phyloP scores from a whole-genome alignment of 768 basidiomycete genomes.

The Boletus vinaceobasis region DNA sequence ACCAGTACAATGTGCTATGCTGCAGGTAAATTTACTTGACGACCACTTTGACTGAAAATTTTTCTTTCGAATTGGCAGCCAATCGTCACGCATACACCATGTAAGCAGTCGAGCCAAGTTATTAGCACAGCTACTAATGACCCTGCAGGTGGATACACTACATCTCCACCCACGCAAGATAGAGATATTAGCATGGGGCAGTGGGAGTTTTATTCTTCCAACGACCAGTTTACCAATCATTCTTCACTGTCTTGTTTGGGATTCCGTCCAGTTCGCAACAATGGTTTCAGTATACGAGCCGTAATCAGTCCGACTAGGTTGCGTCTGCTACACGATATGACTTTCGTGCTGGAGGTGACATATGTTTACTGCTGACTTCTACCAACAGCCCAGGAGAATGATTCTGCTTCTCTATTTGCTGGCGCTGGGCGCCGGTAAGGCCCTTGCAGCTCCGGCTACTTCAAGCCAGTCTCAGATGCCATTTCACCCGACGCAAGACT shows the following conservation, averaged over 20 bases:
- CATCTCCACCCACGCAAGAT: neutral
- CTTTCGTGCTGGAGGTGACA: neutral
- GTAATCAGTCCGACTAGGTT: constrained; percentile 5
- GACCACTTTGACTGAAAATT: neutral
- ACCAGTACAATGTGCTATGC: neutral
- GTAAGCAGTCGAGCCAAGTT: no score
- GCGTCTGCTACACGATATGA: neutral
- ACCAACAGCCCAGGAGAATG: constrained; percentile 6
- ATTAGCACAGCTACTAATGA: neutral
- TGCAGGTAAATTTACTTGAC: neutral
- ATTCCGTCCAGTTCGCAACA: constrained; percentile 7
- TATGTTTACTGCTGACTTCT: neutral
- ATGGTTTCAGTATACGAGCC: neutral
- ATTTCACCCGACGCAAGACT: neutral
- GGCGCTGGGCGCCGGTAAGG: constrained; percentile 16
- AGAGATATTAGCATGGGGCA: neutral
- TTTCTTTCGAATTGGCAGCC: neutral
- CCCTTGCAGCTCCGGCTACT: constrained; percentile 11
- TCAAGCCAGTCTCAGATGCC: neutral
- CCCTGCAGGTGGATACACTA: neutral
- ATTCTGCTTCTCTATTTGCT: neutral
- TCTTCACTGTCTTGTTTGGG: neutral
- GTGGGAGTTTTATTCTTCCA: neutral
- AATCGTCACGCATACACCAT: neutral
- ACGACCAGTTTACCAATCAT: neutral